These are phyloP conservation scores for Venturia asperata DNA, from an alignment of 2,329 filamentous ascomycete genomes.

Conservation along the genomic window DNA sequence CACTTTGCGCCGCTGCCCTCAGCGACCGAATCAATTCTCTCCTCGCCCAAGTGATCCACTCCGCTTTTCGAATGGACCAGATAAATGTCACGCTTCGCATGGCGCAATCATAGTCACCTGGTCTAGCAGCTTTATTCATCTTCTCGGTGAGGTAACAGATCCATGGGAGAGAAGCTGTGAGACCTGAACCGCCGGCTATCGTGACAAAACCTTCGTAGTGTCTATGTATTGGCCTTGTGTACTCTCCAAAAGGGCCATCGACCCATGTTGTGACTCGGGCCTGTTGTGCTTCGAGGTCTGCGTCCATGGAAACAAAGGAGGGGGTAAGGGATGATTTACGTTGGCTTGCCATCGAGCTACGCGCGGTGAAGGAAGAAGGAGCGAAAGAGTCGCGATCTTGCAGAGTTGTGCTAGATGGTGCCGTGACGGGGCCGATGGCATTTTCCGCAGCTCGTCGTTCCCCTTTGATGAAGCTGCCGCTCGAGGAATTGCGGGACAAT, in stretches of 20 bases:
- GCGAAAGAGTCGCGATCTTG: neutral
- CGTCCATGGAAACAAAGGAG: conserved; percentile 8
- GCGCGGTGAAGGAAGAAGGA: neutral
- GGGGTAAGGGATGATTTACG: conserved; percentile 1
- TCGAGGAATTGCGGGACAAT: neutral
- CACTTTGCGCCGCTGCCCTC: neutral
- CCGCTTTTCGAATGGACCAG: conserved; percentile 17
- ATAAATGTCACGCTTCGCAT: conserved; percentile 15
- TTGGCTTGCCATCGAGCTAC: neutral
- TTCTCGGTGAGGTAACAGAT: conserved; percentile 20
- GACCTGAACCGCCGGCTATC: conserved; percentile 11
- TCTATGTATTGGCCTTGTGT: conserved; percentile 2
- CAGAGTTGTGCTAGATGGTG: neutral
- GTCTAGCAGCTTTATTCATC: conserved; percentile 8
- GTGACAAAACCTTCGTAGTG: conserved; percentile 15
- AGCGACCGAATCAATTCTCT: conserved; percentile 14
- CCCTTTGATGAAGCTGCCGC: conserved; percentile 5
- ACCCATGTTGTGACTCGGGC: conserved; percentile 21
- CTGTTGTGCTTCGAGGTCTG: conserved; percentile 14
- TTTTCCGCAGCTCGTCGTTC: neutral
- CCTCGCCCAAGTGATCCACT: conserved; percentile 18
- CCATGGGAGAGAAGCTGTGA: conserved; percentile 21
- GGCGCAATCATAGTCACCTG: conserved; percentile 9
- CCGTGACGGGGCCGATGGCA: neutral
- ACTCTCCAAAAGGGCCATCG: conserved; percentile 18